phyloP scores from a whole-genome alignment of 2,329 filamentous ascomycete species.

The Colletotrichum chrysophilum region DNA sequence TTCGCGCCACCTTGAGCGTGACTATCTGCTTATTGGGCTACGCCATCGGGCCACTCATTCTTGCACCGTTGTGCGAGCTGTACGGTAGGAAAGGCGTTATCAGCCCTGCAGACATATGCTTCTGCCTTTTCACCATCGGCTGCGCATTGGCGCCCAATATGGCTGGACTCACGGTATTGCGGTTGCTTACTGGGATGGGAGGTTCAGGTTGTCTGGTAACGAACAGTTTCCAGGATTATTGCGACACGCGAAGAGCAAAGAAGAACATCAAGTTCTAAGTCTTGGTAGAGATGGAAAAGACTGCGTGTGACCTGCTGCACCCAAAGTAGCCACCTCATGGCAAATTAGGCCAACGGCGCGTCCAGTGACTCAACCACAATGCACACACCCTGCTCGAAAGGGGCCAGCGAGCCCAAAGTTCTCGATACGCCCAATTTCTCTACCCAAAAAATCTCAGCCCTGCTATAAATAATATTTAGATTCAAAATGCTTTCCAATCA shows the following conservation, averaged over 20 bases:
- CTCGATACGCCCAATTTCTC: not conserved
- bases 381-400: not conserved
- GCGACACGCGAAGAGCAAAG: not conserved
- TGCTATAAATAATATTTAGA: not conserved
- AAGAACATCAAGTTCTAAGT: not conserved
- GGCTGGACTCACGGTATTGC: not conserved
- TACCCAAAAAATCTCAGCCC: not conserved
- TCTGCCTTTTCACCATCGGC: not conserved
- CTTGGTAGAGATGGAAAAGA: not conserved
- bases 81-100: not conserved
- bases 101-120: not conserved
- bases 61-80: not conserved
- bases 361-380: not conserved
- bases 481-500: not conserved
- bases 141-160: not conserved
- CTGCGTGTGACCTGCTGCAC: not conserved
- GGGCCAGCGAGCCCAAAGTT: not conserved
- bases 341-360: not conserved
- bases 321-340: not conserved
- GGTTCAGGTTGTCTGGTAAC: not conserved
- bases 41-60: not conserved
- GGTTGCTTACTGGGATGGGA: not conserved
- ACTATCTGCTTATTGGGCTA: not conserved
- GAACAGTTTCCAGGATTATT: not conserved
- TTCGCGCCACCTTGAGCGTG: not conserved